These are phyloP conservation scores for Toxicodendron radicans DNA, from an alignment of 345 rosid genomes.

Conservation along the genomic window DNA sequence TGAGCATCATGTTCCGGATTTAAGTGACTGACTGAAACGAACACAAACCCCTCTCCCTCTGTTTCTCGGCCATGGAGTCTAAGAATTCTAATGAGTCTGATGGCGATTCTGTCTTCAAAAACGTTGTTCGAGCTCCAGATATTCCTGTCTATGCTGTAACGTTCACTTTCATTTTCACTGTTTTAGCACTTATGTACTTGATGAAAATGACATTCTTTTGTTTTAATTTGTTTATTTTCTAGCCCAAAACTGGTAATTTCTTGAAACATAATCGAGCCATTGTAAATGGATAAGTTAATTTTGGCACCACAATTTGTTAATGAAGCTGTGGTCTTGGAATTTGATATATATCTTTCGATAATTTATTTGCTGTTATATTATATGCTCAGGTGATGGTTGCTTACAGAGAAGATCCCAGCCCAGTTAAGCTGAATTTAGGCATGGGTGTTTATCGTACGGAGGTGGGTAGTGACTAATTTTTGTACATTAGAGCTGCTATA, in stretches of 20 bases:
- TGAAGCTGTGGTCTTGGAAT: neutral
- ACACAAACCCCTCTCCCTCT: neutral
- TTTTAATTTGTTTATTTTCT: neutral
- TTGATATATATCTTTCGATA: neutral
- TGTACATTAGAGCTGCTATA: neutral
- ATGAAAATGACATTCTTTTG: too few relatives aligned
- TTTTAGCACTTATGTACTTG: neutral
- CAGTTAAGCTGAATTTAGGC: constrained; percentile 61
- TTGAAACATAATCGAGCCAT: neutral
- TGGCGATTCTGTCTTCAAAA: constrained; percentile 35
- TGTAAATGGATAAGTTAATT: neutral
- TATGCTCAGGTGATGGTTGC: constrained; percentile 44
- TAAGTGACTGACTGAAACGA: neutral
- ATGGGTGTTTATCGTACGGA: constrained; percentile 66
- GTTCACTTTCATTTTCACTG: neutral
- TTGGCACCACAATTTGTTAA: neutral
- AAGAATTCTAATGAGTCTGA: neutral
- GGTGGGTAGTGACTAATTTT: constrained; percentile 27
- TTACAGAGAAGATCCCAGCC: constrained; percentile 55
- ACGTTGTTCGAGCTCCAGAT: constrained; percentile 42
- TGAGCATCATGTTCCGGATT: neutral
- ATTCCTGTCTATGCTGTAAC: constrained; percentile 44
- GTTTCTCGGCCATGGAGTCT: constrained; percentile 4
- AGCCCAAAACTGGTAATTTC: neutral
- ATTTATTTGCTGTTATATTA: constrained; percentile 9